Base-by-base conservation (phyloP, 768 basidiomycete genomes). In the Termitomyces sp. region DNA sequence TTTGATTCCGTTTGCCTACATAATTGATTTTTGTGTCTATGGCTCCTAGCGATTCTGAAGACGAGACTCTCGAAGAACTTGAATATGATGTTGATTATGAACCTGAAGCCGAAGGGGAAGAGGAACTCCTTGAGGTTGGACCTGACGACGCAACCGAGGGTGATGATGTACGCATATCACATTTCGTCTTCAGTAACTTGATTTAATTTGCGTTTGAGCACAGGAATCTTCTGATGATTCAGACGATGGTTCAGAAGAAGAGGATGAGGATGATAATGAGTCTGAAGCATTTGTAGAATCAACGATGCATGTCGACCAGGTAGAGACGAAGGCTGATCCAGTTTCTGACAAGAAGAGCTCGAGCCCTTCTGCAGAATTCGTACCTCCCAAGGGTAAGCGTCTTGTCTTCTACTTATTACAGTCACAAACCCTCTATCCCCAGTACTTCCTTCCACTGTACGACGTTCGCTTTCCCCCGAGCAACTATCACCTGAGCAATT, bases 221-320 rank as follows among this genome's bases (percentile, higher is more conserved):
- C 59, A 85, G 79, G 85, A 87, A 25, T 81, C 85, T 39, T 79
- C 83, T 31, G 84, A 86, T 2, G 82, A 85, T 53, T 81, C 81
- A 40, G 84, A 84, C 22, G 80, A 80, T 56, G 78, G 67, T 23
- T 76, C 75, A 29, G 72, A 71, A 16, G 74, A 76, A 12, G 75
- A 81, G 1, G 82, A 83, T 3, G 79, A 83, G n/a, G 75, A 78
- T 32, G 82, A 76, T 23, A 56, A 58, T n/a, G 58, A 60, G 18
- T 57, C 56, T 12, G 64, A 67, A 16, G 55, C 56, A 33, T 64
- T 63, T 36, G 61, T 52, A 3, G 72, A 73, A 48, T 43, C 65
- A 35, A 43, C 63, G 51, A 63, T 67, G 52, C 71, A 67, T 33
- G 54, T 64, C 10, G 69, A 71, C 48, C 56, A 56, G 18, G 29